Conservation (phyloP, 371 early-diverging fungal species). For the Capillidium rhysosporum region DNA sequence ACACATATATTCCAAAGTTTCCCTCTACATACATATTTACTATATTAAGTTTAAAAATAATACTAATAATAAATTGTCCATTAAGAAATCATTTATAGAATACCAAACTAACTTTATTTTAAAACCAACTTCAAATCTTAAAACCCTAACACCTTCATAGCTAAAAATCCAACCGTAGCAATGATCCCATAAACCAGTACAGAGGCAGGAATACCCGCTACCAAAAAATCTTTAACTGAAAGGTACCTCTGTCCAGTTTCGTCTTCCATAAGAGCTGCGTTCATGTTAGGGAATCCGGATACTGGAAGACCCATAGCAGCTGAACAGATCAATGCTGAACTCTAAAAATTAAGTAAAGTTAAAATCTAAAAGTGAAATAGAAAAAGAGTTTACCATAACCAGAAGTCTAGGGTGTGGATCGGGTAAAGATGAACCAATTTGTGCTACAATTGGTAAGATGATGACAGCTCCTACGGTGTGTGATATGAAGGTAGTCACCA, state of each 20-base stretch:
- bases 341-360: slow-evolving; percentile 15
- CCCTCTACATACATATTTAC: no score
- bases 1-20: no score
- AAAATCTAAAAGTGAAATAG: slow-evolving; percentile 11
- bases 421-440: slow-evolving; percentile 45
- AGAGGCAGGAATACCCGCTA: slow-evolving; percentile 59
- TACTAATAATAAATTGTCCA: no score
- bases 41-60: no score
- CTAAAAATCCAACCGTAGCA: slow-evolving; percentile 56
- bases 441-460: slow-evolving; percentile 55
- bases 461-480: slow-evolving; percentile 88
- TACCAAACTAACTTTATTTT: no score
- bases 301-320: slow-evolving; percentile 92
- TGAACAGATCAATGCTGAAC: slow-evolving; percentile 58
- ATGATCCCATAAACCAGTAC: slow-evolving; percentile 43
- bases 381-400: slow-evolving; percentile 58
- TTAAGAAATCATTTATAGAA: no score
- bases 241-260: slow-evolving; percentile 74
- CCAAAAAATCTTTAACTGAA: slow-evolving; percentile 60
- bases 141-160: slow-evolving; percentile 36
- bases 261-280: slow-evolving; percentile 84
- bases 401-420: slow-evolving; percentile 73
- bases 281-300: slow-evolving; percentile 92
- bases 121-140: slow-evolving; percentile 10
- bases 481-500: slow-evolving; percentile 72